These are phyloP conservation scores for Penicillium manginii DNA, from an alignment of 495 filamentous ascomycete genomes.

Conservation along the genomic window DNA sequence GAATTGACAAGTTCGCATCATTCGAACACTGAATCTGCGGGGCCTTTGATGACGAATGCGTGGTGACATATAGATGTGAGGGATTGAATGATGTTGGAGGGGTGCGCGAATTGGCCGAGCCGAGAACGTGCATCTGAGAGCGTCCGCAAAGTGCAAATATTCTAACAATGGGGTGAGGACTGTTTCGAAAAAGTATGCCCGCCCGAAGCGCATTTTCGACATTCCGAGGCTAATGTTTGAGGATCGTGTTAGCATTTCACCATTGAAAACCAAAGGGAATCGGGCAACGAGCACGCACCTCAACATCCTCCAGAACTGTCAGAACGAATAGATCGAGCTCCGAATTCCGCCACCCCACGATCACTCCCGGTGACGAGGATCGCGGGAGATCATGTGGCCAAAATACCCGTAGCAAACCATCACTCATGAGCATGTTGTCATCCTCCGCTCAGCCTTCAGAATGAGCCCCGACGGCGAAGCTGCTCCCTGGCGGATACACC, in stretches of 20 bases:
- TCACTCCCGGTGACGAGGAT: constrained; percentile 73
- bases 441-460: constrained; percentile 70
- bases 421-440: constrained; percentile 78
- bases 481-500: constrained; percentile 96
- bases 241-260: constrained; percentile 14
- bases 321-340: constrained; percentile 88
- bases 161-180: constrained; percentile 76
- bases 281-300: constrained; percentile 56
- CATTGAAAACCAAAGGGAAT: not conserved
- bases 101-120: constrained; percentile 67
- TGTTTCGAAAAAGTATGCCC: constrained; percentile 81
- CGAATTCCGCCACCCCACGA: constrained; percentile 96
- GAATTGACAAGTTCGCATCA: constrained; percentile 65
- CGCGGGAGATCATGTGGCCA: constrained; percentile 89
- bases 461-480: constrained; percentile 89
- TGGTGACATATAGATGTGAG: constrained; percentile 71
- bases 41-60: constrained; percentile 55
- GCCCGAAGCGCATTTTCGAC: constrained; percentile 87
- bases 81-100: constrained; percentile 60
- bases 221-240: constrained; percentile 57
- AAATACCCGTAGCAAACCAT: constrained; percentile 96
- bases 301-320: constrained; percentile 85
- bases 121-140: constrained; percentile 82
- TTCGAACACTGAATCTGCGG: constrained; percentile 75
- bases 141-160: constrained; percentile 86